Evolutionary conservation across 1,284 basidiomycete genomes (phyloP), one percentile per base, ranked within the genome.

Genomic region (Cryptococcus maquisensis): DNA sequence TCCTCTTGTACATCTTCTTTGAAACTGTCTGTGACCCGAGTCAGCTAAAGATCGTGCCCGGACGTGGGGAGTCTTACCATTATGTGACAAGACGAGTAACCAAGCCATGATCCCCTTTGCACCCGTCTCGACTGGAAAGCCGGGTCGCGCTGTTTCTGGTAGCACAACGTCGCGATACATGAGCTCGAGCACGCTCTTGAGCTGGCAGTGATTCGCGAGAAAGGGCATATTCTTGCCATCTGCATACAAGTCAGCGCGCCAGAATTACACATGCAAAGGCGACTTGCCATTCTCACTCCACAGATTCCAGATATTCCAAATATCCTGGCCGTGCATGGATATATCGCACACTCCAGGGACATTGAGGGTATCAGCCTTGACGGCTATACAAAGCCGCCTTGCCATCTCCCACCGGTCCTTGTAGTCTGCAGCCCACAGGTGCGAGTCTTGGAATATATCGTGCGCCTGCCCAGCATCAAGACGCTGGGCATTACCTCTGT

Each of bases 111-210:
- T 53, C 2, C 68, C 67, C 47, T 72, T 73, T 1, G 67, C 71
- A 0, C 69, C 61, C 8, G 73, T 70, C 46, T 74, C 73, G 20
- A 55, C 26, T 0, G 77, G 76, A 59, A 74, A 78, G 2, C 77
- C 78, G 0, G 76, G 71, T 13, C 67, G 62, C 13, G 78, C 55
- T 1, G 77, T 71, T 26, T 73, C 72, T 18, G 63, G 65, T 15
- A 79, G 60, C 41, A 78, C 62, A 41, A 71, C 61, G 35, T 71
- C 64, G n/a, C 63, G 57, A 60, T 78, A 32, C 28, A 32, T 32
- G 7, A 32, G 28, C 28, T 32, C 28, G 28, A 32, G 28, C 28
- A 10, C 28, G 10, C 28, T 10, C 28, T 32, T 32, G 28, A 32
- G 28, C 7, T 32, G 28, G 10, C 28, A 32, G 10, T 32, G 28